phyloP scores from a whole-genome alignment of 371 early-diverging fungal genomes.

The Rhizomucor miehei region DNA sequence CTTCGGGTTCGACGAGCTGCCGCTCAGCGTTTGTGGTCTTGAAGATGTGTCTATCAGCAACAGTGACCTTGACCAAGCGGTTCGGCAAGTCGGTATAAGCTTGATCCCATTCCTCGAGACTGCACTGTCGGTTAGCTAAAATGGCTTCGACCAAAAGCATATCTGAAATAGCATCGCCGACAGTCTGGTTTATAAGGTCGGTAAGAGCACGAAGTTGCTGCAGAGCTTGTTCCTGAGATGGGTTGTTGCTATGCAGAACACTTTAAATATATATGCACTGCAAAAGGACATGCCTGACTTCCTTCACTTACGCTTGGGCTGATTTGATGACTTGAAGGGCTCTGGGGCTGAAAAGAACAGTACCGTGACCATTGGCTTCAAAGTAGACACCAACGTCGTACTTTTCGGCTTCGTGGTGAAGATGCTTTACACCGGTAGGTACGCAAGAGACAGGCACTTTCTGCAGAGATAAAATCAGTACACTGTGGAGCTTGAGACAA shows the following conservation, averaged over 20 bases:
- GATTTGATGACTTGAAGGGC: slow-evolving; percentile 78
- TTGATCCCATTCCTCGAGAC: slow-evolving; percentile 85
- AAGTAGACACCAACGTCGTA: slow-evolving; percentile 99
- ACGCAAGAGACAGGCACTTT: slow-evolving; percentile 93
- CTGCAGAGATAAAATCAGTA: slow-evolving; percentile 28
- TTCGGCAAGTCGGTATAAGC: slow-evolving; percentile 94
- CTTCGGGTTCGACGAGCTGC: slow-evolving; percentile 82
- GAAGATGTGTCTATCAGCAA: slow-evolving; percentile 84
- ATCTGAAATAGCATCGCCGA: slow-evolving; percentile 99
- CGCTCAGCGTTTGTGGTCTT: slow-evolving; percentile 96
- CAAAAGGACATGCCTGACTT: background rate
- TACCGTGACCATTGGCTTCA: slow-evolving; percentile 99
- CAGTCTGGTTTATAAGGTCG: slow-evolving; percentile 95
- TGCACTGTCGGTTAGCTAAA: slow-evolving; percentile 78
- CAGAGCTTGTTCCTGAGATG: slow-evolving; percentile 79
- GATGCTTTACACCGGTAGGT: slow-evolving; percentile 99
- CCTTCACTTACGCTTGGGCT: slow-evolving; percentile 57
- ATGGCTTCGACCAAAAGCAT: slow-evolving; percentile 95
- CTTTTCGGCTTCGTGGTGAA: slow-evolving; percentile 96
- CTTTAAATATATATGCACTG: background rate
- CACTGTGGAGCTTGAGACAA: background rate
- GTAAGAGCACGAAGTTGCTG: slow-evolving; percentile 76
- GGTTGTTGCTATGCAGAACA: slow-evolving; percentile 51
- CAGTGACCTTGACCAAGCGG: slow-evolving; percentile 95
- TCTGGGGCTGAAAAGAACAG: slow-evolving; percentile 90